Conservation (phyloP, 768 basidiomycete species). For the Cyathus striatus region DNA sequence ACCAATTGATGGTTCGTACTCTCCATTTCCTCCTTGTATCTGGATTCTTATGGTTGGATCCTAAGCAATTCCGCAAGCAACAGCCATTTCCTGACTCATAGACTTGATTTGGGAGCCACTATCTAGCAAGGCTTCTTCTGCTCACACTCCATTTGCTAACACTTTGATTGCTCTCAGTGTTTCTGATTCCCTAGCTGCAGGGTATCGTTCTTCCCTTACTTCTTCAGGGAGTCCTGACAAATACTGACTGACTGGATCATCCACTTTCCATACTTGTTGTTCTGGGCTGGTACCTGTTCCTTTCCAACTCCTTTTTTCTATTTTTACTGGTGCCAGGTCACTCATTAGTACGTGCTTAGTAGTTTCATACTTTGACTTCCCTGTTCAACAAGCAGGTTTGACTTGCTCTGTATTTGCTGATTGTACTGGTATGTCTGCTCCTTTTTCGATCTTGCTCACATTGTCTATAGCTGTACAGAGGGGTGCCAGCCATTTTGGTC, state of each 20-base stretch:
- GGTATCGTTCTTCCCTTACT: not conserved
- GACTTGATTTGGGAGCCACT: slow-evolving; percentile 21
- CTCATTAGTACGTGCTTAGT: too few relatives aligned
- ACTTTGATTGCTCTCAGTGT: slow-evolving; percentile 4
- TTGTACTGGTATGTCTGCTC: too few relatives aligned
- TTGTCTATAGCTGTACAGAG: too few relatives aligned
- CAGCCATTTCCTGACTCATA: slow-evolving; percentile 11
- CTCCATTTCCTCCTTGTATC: slow-evolving; percentile 21
- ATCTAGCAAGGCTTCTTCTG: slow-evolving; percentile 16
- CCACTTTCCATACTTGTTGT: not conserved
- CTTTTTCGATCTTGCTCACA: too few relatives aligned
- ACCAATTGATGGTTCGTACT: slow-evolving; percentile 14
- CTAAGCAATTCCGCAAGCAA: slow-evolving; percentile 6
- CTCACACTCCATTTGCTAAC: slow-evolving; percentile 8
- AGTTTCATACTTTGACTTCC: too few relatives aligned
- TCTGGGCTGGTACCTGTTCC: too few relatives aligned
- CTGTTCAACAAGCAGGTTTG: too few relatives aligned
- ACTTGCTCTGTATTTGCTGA: too few relatives aligned
- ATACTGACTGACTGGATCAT: not conserved
- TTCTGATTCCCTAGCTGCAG: slow-evolving; percentile 6
- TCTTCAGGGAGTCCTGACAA: not conserved
- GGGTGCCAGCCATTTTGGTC: too few relatives aligned
- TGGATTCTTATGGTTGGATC: slow-evolving; percentile 13
- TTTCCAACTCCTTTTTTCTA: too few relatives aligned
- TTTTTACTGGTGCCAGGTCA: too few relatives aligned